phyloP scores from a whole-genome alignment of 345 rosid species.

The Populus simonii region DNA sequence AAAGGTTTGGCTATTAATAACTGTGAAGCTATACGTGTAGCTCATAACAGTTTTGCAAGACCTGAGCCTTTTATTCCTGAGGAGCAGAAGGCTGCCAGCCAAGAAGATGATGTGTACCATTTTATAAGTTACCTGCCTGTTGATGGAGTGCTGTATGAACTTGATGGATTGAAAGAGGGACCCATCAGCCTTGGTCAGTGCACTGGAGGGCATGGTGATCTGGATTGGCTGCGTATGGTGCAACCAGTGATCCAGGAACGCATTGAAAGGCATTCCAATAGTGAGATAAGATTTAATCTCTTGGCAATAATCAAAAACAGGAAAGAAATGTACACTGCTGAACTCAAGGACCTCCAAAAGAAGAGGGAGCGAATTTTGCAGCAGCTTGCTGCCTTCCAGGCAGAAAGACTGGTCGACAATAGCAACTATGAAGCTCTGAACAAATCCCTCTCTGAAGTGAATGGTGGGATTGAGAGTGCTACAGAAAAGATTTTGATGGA shows the following conservation, averaged over 20 bases:
- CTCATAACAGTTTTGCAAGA: slow-evolving; percentile 97
- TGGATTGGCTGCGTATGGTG: slow-evolving; percentile 85
- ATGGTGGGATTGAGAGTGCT: slow-evolving; percentile 66
- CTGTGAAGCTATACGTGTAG: slow-evolving; percentile 84
- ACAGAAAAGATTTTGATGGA: slow-evolving; percentile 86
- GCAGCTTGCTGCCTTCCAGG: slow-evolving; percentile 53
- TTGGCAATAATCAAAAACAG: slow-evolving; percentile 87
- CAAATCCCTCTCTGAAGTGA: slow-evolving; percentile 64
- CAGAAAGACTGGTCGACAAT: slow-evolving; percentile 51
- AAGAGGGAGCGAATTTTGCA: slow-evolving; percentile 74
- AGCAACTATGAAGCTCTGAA: slow-evolving; percentile 51
- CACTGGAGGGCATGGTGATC: slow-evolving; percentile 49
- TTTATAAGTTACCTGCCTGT: slow-evolving; percentile 92
- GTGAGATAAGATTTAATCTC: slow-evolving; percentile 95
- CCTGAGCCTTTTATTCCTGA: slow-evolving; percentile 94
- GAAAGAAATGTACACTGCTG: slow-evolving; percentile 76
- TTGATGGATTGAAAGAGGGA: slow-evolving; percentile 95
- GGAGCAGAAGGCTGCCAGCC: slow-evolving; percentile 82
- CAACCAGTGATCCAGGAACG: slow-evolving; percentile 97
- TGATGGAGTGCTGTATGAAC: slow-evolving; percentile 88
- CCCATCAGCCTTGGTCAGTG: slow-evolving; percentile 91
- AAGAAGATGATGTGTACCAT: slow-evolving; percentile 96
- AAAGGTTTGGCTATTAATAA: slow-evolving; percentile 95
- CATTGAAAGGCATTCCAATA: slow-evolving; percentile 82
- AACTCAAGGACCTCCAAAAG: slow-evolving; percentile 86